These are phyloP conservation scores for Grifola frondosa DNA, from an alignment of 1,284 basidiomycete species.

Conservation along the genomic window DNA sequence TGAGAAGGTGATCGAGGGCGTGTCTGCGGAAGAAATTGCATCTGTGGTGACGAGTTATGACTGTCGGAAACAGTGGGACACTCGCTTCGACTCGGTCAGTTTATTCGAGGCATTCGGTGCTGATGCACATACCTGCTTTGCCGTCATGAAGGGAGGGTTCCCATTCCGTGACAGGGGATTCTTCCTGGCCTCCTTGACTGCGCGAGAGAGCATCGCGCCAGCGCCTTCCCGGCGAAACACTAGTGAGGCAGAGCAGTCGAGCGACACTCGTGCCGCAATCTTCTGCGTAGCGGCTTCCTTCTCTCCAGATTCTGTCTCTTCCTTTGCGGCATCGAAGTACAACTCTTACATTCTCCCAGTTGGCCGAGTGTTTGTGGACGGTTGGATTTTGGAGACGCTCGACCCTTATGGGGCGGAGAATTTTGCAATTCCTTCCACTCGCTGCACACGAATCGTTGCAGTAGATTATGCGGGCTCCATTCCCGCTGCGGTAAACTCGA, in stretches of 20 bases:
- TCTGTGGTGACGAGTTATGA: conserved; percentile 70
- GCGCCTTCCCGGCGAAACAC: conserved; percentile 31
- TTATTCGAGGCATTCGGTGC: conserved; percentile 83
- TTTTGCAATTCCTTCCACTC: conserved; percentile 92
- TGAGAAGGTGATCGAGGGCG: conserved; percentile 91
- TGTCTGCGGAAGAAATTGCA: conserved; percentile 90
- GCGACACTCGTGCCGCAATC: conserved; percentile 52
- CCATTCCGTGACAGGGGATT: conserved; percentile 92
- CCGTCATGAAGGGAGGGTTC: conserved; percentile 76
- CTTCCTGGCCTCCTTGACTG: conserved; percentile 76
- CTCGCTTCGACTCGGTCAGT: conserved; percentile 69
- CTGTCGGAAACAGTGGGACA: conserved; percentile 83
- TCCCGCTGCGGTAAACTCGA: conserved; percentile 84
- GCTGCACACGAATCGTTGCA: conserved; percentile 86
- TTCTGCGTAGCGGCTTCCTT: conserved; percentile 80
- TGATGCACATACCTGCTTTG: conserved; percentile 69
- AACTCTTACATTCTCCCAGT: conserved; percentile 78
- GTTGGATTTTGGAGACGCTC: conserved; percentile 95
- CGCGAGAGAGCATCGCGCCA: conserved; percentile 50
- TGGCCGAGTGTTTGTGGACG: conserved; percentile 86
- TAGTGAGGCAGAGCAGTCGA: conserved; percentile 31
- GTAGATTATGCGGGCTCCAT: conserved; percentile 90
- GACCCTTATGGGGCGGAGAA: conserved; percentile 97
- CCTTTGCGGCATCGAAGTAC: conserved; percentile 67
- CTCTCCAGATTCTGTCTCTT: conserved; percentile 57